Evolutionary conservation across 2,329 filamentous ascomycete species (phyloP).

Genomic region (Cladophialophora bantiana): DNA sequence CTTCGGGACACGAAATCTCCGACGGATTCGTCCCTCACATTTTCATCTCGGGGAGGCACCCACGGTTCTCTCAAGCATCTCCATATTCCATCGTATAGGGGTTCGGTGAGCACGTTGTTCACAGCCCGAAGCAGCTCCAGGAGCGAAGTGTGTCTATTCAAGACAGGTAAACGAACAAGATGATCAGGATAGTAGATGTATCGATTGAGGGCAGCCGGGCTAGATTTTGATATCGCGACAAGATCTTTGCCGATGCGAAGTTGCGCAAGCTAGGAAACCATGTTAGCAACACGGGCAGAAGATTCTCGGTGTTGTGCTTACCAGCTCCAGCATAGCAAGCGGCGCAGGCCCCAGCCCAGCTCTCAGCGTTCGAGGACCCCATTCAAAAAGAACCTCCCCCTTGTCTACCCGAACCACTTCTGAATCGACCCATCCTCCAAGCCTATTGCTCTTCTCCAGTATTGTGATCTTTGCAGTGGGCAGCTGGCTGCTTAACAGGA

Average conservation of each 20-base stretch:
- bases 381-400: constrained; percentile 77
- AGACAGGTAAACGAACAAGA: constrained; percentile 69
- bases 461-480: constrained; percentile 75
- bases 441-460: constrained; percentile 72
- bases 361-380: constrained; percentile 79
- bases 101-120: constrained; percentile 57
- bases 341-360: constrained; percentile 62
- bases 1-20: constrained; percentile 68
- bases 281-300: constrained; percentile 9
- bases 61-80: constrained; percentile 44
- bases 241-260: constrained; percentile 65
- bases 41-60: constrained; percentile 41
- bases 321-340: constrained; percentile 73
- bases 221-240: constrained; percentile 58
- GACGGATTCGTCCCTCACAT: constrained; percentile 72
- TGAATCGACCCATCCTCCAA: constrained; percentile 87
- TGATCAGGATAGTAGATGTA: constrained; percentile 91
- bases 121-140: constrained; percentile 45
- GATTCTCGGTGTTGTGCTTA: constrained; percentile 49
- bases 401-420: constrained; percentile 65
- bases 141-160: constrained; percentile 39
- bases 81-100: constrained; percentile 61
- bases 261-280: constrained; percentile 59
- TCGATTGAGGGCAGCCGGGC: constrained; percentile 66
- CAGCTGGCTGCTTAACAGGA: constrained; percentile 75